Evolutionary conservation across 345 rosid species (phyloP), one percentile per base, ranked within the genome.

Genomic region (Toxicodendron radicans): DNA sequence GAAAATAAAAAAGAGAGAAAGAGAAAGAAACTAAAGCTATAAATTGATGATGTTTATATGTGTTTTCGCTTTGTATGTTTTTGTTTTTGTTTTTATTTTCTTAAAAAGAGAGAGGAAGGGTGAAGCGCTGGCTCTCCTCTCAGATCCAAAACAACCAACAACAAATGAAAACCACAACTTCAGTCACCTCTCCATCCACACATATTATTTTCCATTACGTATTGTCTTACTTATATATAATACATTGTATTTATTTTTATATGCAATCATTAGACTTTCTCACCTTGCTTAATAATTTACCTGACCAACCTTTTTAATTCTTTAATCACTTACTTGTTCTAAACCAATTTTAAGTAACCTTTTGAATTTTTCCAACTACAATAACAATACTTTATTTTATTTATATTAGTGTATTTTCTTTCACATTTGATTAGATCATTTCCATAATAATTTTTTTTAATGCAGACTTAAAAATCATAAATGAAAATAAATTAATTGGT

Each of bases 121-220:
- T 9, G 24, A 46, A 7, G 70, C 58, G n/a, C n/a, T n/a, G n/a
- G n/a, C n/a, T n/a, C n/a, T n/a, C n/a, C n/a, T 10, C 65, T 72
- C 79, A 74, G 87, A 83, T 86, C 81, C 78, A 78, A 68, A 66
- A 23, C 33, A 18, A 65, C 2, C 54, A 51, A 7, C 66, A 70
- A 54, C 57, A 71, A 82, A 84, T 66, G 52, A 82, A 86, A 70
- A 33, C 89, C 92, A 86, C 89, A 86, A 30, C 84, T 79, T 84
- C 20, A 68, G 13, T 53, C 79, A 74, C 82, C 80, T 58, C 84
- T 69, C 27, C 84, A 65, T 74, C 87, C 81, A 82, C 84, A 75
- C 66, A 71, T 58, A 64, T 64, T 57, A 21, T 60, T 27, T 56
- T 72, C 17, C 46, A 54, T 10, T 51, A 65, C 53, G 57, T 72